These are phyloP conservation scores for Elsinoe fawcettii DNA, from an alignment of 2,329 filamentous ascomycete genomes.

Conservation along the genomic window DNA sequence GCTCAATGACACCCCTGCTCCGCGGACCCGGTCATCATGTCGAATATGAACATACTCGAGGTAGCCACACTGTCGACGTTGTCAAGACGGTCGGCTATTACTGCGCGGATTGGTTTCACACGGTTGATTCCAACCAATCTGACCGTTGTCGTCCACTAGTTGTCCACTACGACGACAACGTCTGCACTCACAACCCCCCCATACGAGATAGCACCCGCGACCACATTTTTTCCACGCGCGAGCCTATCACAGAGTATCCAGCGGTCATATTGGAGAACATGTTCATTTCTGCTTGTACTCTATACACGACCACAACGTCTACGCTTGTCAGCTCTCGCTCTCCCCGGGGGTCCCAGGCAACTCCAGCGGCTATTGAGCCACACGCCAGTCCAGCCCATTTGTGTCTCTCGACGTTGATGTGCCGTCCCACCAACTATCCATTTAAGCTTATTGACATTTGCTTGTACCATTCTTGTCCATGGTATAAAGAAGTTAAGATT, in stretches of 20 bases:
- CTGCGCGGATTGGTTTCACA: not conserved
- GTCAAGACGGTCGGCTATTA: not conserved
- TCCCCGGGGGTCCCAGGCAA: not conserved
- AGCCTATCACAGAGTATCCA: not conserved
- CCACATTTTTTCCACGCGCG: not conserved
- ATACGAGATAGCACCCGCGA: not conserved
- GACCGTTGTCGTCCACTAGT: not conserved
- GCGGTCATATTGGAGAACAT: conserved; percentile 2
- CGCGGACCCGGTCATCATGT: not conserved
- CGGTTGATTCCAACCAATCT: not conserved
- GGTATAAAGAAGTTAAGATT: conserved; percentile 2
- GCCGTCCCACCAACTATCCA: not conserved
- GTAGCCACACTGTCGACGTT: not conserved
- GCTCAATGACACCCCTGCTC: no score
- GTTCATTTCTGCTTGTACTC: not conserved
- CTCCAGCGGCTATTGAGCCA: conserved; percentile 5
- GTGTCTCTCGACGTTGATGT: not conserved
- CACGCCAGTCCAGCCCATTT: not conserved
- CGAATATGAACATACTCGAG: not conserved
- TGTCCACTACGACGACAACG: not conserved
- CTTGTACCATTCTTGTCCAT: not conserved
- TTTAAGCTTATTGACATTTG: not conserved
- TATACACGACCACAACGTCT: not conserved
- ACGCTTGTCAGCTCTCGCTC: not conserved
- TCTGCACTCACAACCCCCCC: not conserved